Conservation (phyloP, 495 filamentous ascomycete species). For the Talaromyces trachyspermus region DNA sequence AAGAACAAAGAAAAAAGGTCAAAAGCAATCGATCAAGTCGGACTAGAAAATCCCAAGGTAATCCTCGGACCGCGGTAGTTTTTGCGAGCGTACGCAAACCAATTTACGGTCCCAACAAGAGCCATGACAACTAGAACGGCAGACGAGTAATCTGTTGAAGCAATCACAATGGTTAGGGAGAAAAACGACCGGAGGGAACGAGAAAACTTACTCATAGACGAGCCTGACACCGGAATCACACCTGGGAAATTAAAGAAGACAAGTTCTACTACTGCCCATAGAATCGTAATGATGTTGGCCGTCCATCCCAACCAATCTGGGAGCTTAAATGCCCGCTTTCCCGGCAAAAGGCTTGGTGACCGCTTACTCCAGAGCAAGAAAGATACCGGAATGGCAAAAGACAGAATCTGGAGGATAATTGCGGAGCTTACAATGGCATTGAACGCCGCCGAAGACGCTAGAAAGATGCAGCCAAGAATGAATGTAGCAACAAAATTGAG, state of each 20-base stretch:
- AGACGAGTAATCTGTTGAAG: no score
- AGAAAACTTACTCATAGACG: constrained; percentile 25
- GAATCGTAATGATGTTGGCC: constrained; percentile 11
- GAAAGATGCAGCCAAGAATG: constrained; percentile 22
- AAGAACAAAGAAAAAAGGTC: no score
- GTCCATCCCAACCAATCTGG: constrained; percentile 14
- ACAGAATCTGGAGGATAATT: constrained; percentile 20
- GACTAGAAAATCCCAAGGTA: no score
- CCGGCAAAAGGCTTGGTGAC: constrained; percentile 11
- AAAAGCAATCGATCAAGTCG: no score
- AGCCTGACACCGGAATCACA: constrained; percentile 14
- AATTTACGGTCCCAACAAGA: no score
- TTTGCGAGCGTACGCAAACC: no score
- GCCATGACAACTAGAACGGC: no score
- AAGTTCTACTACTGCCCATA: constrained; percentile 16
- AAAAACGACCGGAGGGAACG: no score
- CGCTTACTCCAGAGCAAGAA: constrained; percentile 16
- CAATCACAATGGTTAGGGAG: no score
- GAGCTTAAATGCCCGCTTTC: constrained; percentile 13
- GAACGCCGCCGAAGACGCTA: constrained; percentile 22
- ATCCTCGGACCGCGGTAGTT: no score
- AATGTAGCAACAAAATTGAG: constrained; percentile 15
- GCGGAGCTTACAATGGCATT: constrained; percentile 23
- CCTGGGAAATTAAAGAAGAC: constrained; percentile 22
- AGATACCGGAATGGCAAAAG: constrained; percentile 19